Evolutionary conservation across 352 stramenopile species (phyloP), one percentile per base, ranked within the genome.

Genomic region (Pythium oligandrum): DNA sequence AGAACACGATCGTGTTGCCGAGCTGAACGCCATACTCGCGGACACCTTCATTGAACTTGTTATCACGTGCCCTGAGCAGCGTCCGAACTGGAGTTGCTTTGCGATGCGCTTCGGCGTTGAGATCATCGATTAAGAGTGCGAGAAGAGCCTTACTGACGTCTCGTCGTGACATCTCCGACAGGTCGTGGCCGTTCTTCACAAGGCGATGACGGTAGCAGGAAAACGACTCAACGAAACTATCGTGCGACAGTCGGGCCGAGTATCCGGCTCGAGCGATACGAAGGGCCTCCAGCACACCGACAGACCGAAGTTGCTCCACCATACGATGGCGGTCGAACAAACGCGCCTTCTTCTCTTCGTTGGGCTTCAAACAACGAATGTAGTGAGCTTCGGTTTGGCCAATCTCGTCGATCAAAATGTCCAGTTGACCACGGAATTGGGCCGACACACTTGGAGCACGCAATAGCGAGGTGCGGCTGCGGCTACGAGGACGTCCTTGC

Each of bases 321-420:
- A 98, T 96, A 37, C 95, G 88, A 47, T 78, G 65, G 34, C 77
- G 78, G 59, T 92, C 68, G 33, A 93, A 89, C 17, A 75, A 59
- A 8, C 67, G 65, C 3, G 83, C 49, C 35, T 73, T 76, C 62
- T 91, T 90, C 2, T 86, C 52, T 68, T 99, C 95, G 61, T 99
- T 99, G 40, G 97, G 96, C 72, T 99, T 99, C 3, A 99, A 73
- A 63, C 97, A 99, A 39, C 97, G 94, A 58, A 99, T 95, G 63
- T 99, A 99, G 65, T 99, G 97, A 6, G 96, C 95, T 59, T 97
- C 77, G 0, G 96, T 99, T 46, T 77, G 73, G 35, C 96, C 92
- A 51, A 99, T 98, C 37, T 96, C 83, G 17, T 83, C 65, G 43
- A 98, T 95, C 4, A 99, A 78, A 9, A 83, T 71, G 44, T 97